These are phyloP conservation scores for Eucalyptus brandiana DNA, from an alignment of 345 rosid species.

Conservation along the genomic window DNA sequence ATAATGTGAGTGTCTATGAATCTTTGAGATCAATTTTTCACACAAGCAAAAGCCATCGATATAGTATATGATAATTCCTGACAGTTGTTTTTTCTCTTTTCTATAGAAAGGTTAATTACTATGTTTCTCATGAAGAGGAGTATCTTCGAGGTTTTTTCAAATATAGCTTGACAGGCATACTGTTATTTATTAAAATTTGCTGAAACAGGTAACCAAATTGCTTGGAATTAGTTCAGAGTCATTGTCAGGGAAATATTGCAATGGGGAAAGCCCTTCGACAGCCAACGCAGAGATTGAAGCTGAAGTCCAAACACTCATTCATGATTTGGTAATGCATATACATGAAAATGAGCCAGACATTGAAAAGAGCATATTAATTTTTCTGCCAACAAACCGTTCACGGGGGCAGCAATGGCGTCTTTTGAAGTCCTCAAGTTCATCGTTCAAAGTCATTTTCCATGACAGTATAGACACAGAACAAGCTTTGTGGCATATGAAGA, in stretches of 20 bases:
- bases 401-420: conserved; percentile 74
- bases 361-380: conserved; percentile 82
- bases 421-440: conserved; percentile 35
- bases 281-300: conserved; percentile 56
- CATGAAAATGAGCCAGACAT: conserved; percentile 69
- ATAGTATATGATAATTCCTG: background rate
- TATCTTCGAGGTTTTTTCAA: background rate
- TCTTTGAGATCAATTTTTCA: background rate
- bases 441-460: conserved; percentile 71
- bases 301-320: conserved; percentile 64
- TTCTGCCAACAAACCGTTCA: conserved; percentile 82
- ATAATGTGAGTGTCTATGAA: background rate
- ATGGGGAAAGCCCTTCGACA: conserved; percentile 48
- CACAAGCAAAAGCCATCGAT: background rate
- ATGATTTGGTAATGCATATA: conserved; percentile 58
- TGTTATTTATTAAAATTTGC: background rate
- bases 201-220: conserved; percentile 42
- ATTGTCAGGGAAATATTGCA: conserved; percentile 30
- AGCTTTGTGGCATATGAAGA: conserved; percentile 76
- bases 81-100: background rate
- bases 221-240: conserved; percentile 45
- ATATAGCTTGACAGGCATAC: background rate
- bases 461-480: conserved; percentile 66
- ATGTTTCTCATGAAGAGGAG: background rate
- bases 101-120: background rate